Evolutionary conservation across 371 early-diverging fungal species (phyloP).

Genomic region (Furculomyces boomerangus): DNA sequence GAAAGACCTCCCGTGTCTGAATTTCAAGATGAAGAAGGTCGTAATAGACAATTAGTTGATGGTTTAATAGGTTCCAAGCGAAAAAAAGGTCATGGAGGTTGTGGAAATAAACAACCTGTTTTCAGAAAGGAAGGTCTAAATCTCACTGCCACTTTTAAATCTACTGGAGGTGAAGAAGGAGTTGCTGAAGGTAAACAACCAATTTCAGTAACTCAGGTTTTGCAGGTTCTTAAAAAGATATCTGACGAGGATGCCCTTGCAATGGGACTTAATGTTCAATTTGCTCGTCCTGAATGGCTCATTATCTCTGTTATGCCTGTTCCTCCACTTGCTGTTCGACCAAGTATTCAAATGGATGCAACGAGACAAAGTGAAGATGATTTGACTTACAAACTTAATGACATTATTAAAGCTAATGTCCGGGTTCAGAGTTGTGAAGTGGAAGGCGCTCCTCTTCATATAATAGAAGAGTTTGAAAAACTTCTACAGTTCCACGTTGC

Average conservation of each 20-base stretch:
- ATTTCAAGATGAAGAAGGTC: constrained; percentile 13
- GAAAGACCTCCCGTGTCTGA: constrained; percentile 4
- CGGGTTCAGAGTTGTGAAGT: constrained; percentile 72
- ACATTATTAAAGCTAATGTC: constrained; percentile 95
- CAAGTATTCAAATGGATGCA: constrained; percentile 96
- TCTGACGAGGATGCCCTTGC: constrained; percentile 70
- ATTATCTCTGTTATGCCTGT: constrained; percentile 88
- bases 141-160: constrained; percentile 52
- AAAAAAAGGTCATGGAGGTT: constrained; percentile 66
- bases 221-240: constrained; percentile 82
- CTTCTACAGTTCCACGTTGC: constrained; percentile 97
- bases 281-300: constrained; percentile 98
- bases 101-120: constrained; percentile 84
- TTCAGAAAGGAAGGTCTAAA: constrained; percentile 84
- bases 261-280: constrained; percentile 88
- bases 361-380: constrained; percentile 93
- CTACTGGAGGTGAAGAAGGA: constrained; percentile 29
- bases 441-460: constrained; percentile 95
- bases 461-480: constrained; percentile 88
- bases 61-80: constrained; percentile 17
- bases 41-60: constrained; percentile 8
- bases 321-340: constrained; percentile 97
- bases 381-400: constrained; percentile 92
- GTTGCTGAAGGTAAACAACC: constrained; percentile 42
- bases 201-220: constrained; percentile 67